Base-by-base conservation (phyloP, 2,329 filamentous ascomycete genomes). In the Aspergillus viridinutans region DNA sequence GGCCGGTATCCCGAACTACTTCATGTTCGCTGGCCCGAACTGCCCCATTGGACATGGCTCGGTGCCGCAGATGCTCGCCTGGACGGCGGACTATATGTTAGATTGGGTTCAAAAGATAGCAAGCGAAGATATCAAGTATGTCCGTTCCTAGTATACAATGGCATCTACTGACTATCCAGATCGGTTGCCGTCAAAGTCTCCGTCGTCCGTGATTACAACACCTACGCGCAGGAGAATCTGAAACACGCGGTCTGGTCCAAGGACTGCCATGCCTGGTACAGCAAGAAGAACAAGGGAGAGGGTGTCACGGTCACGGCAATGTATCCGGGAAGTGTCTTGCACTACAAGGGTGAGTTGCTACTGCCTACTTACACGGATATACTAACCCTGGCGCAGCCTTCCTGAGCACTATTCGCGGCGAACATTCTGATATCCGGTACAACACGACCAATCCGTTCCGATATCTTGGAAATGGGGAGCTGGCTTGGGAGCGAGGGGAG, bases 31-130 rank as follows among this genome's bases (percentile, higher is more conserved):
- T 12, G 69, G 67, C 2, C 67, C 68, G 1, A 64, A 66, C 43
- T 54, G 28, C 7, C 57, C 52, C 0, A 48, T 67, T 48, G 65
- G 66, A 10, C 67, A 70, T 55, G 67, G 66, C 1, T 62, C 58
- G 52, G 57, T 66, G 1, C 57, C 63, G 2, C 51, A 49, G 17
- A 58, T 56, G 51, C 32, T 64, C 25, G 59, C 26, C 38, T 63
- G 57, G 54, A 54, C 55, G 14, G 61, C 60, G 7, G 61, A 66
- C 5, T 71, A 69, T 42, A 68, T 69, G 49, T 25, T 69, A 17
- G 54, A 69, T 28, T 69, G 67, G 66, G 12, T 65, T 12, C 51
- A 61, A 52, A 71, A 71, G 58, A 68, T 70, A 9, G 61, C 64
- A 0, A 47, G 12, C 4, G 60, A 64, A 40, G 57, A 59, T 54